phyloP scores from a whole-genome alignment of 352 stramenopile species.

The Phytophthora citricola region DNA sequence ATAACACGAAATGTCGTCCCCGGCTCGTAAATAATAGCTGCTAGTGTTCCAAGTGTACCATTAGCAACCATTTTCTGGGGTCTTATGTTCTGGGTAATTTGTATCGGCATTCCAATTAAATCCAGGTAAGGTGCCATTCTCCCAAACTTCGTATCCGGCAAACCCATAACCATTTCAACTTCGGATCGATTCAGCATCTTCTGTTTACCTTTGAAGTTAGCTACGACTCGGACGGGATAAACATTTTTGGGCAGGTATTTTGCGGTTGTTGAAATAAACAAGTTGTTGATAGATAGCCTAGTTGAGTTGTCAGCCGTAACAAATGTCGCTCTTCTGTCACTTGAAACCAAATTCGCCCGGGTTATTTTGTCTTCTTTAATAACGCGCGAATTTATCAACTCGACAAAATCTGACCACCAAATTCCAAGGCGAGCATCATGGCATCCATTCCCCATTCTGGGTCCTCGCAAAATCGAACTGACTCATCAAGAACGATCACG shows the following conservation, averaged over 20 bases:
- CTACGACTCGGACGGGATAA: neutral
- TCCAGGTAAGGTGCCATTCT: neutral
- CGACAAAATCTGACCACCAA: neutral
- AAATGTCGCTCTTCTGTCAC: neutral
- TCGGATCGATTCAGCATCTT: neutral
- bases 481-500: slow-evolving; percentile 3
- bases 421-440: slow-evolving; percentile 1
- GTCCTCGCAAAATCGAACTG: neutral
- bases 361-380: neutral
- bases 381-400: slow-evolving; percentile 1
- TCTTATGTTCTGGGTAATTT: neutral
- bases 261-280: neutral
- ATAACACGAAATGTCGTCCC: neutral
- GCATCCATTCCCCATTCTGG: slow-evolving; percentile 8
- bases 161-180: neutral
- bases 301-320: slow-evolving; percentile 3
- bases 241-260: neutral
- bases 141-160: neutral
- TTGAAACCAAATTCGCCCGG: neutral
- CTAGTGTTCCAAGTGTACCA: neutral
- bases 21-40: neutral
- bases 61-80: neutral
- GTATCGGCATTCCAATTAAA: neutral
- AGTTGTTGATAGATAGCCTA: neutral
- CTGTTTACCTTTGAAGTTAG: slow-evolving; percentile 1